Base-by-base conservation (phyloP, 225 moss, liverwort and hornwort species). In the Sphagnum tenellum region DNA sequence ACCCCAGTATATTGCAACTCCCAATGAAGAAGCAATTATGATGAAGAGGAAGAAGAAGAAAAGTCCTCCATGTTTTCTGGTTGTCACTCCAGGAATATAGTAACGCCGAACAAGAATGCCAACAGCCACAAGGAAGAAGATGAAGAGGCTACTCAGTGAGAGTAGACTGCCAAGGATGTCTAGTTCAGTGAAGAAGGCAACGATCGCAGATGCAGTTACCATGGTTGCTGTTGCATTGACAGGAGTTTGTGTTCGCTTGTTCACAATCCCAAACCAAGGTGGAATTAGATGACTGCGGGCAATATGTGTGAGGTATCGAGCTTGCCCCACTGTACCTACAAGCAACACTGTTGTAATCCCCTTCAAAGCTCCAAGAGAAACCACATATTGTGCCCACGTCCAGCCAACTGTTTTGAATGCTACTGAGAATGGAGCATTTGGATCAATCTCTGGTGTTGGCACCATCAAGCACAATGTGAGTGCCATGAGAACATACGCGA, bases 221-320 rank as follows among this genome's bases (percentile, higher is more conserved):
- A 85, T 0, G 78, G 77, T 3, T 76, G 78, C 59, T 0, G 74
- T 79, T 14, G 82, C 82, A 8, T 72, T 57, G 5, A 81, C 5
- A 0, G 79, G 79, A 3, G 74, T 82, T 5, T 67, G 60, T 0
- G 79, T 85, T 46, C 73, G 51, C 3, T 49, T 8, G 46, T 73
- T 29, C 3, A 82, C 63, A 3, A 76, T 71, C 3, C 76, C 81
- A 12, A 79, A 77, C 85, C 74, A 86, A 0, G 78, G 78, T 3
- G 79, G 79, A 44, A 79, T 14, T 74, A 82, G 71, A 5, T 86
- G 79, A 0, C 71, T 79, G 58, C 82, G 72, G 3, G 82, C 70
- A 8, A 82, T 82, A 58, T 86, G 85, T 13, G 77, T 72, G 11
- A 73, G 57, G 29, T 82, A 86, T 0, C 70, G 73, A 0, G 74